phyloP scores from a whole-genome alignment of 805 yeast species.

The Spathaspora passalidarum region DNA sequence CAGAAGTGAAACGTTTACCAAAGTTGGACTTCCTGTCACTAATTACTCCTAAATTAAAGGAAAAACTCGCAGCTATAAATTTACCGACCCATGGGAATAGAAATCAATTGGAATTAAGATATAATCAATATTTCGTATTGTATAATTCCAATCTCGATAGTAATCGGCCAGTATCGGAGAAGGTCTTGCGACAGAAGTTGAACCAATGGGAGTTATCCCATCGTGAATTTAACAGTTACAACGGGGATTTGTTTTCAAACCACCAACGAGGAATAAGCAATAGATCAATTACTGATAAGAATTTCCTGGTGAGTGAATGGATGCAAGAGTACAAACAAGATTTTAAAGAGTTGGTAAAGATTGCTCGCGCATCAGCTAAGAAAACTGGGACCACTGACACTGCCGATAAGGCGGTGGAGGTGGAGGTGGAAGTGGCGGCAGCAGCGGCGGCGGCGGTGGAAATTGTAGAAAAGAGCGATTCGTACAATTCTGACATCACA shows the following conservation, averaged over 20 bases:
- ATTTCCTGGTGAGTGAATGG: constrained; percentile 48
- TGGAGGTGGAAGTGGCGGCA: no score
- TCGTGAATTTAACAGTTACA: constrained; percentile 27
- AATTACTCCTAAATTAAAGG: constrained; percentile 57
- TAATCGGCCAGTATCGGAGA: constrained; percentile 56
- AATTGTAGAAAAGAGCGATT: not conserved
- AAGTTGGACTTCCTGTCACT: constrained; percentile 64
- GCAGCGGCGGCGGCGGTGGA: no score
- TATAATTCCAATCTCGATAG: constrained; percentile 84
- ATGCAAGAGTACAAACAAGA: constrained; percentile 34
- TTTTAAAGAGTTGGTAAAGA: constrained; percentile 33
- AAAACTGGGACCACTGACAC: not conserved
- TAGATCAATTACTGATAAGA: constrained; percentile 41
- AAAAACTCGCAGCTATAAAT: constrained; percentile 51
- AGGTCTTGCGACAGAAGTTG: constrained; percentile 53
- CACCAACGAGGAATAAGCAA: constrained; percentile 17
- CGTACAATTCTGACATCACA: not conserved
- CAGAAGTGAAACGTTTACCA: constrained; percentile 44
- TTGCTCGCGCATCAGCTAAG: constrained; percentile 30
- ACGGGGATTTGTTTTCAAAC: constrained; percentile 20
- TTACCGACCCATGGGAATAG: constrained; percentile 65
- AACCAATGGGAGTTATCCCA: constrained; percentile 63
- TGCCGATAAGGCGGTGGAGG: no score
- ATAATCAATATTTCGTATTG: constrained; percentile 70
- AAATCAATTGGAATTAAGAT: constrained; percentile 61